Evolutionary conservation across 169 alveolate genomes (phyloP).

Genomic region (Plasmodium malariae): DNA sequence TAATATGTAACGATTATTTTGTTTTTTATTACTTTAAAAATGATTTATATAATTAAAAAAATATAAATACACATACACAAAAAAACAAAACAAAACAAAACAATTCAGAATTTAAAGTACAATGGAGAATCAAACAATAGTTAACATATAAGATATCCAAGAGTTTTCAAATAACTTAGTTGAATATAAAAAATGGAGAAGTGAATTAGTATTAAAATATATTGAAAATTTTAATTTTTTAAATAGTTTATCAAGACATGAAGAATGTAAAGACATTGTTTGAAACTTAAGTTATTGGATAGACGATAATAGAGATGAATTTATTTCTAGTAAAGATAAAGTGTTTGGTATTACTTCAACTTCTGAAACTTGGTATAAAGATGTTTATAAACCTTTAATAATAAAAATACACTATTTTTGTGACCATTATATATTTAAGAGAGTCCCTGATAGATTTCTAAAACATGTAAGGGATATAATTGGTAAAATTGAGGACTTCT

Average conservation of each 20-base stretch:
- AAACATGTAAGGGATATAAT: conserved; percentile 5
- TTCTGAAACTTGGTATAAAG: background rate
- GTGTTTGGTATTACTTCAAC: conserved; percentile 8
- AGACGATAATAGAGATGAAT: conserved; percentile 14
- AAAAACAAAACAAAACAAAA: background rate
- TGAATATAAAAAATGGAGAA: conserved; percentile 12
- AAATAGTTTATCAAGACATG: background rate
- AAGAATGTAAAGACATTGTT: background rate
- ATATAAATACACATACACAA: background rate
- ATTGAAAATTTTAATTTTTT: background rate
- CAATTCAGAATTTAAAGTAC: background rate
- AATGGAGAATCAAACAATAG: background rate
- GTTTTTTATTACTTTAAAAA: too few relatives aligned
- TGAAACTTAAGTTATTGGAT: conserved; percentile 17
- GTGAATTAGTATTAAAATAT: background rate
- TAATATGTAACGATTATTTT: too few relatives aligned
- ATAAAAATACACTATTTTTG: background rate
- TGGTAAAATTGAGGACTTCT: conserved; percentile 9
- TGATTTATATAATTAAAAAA: too few relatives aligned
- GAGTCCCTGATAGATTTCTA: conserved; percentile 16
- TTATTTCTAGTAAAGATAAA: background rate
- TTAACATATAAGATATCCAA: background rate
- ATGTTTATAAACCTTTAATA: background rate
- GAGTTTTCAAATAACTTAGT: background rate
- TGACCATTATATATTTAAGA: conserved; percentile 1